Percentiles rank a stretch among this genome's conserved stretches.
These are phyloP conservation scores for Fusarium agapanthi DNA, from an alignment of 2,329 filamentous ascomycete genomes.

Conservation along the genomic window DNA sequence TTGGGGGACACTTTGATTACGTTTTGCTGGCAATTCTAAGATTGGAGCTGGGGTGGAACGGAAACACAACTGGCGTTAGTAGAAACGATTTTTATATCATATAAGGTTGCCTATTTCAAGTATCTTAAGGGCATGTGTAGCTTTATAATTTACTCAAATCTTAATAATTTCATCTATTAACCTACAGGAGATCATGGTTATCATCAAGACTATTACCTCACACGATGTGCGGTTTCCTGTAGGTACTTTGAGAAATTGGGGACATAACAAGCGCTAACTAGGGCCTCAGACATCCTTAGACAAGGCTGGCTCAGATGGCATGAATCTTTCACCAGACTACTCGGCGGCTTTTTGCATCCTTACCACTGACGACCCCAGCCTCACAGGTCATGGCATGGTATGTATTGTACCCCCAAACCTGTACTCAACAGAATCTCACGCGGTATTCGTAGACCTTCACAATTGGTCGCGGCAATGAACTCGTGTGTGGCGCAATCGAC, in stretches of 20 bases:
- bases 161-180: accelerated
- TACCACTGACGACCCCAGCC: slow-evolving; percentile 73
- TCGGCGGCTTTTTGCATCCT: slow-evolving; percentile 91
- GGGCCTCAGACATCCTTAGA: slow-evolving; percentile 75
- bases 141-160: not conserved
- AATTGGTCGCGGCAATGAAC: slow-evolving; percentile 89
- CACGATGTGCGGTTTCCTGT: not conserved
- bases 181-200: not conserved
- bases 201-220: not conserved
- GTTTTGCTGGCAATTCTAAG: accelerated
- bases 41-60: not conserved
- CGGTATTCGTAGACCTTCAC: slow-evolving; percentile 69
- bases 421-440: not conserved
- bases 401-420: not conserved
- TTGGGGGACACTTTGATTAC: not conserved
- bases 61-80: not conserved
- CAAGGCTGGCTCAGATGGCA: slow-evolving; percentile 93
- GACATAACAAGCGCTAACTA: not conserved
- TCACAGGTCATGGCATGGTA: slow-evolving; percentile 81
- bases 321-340: slow-evolving; percentile 94
- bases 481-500: slow-evolving; percentile 85
- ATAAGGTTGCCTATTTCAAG: accelerated
- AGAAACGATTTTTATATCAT: no score
- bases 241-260: accelerated
- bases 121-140: no score